Evolutionary conservation across 2,329 filamentous ascomycete species (phyloP), one percentile per base, ranked within the genome.

Genomic region (Talaromyces funiculosus): DNA sequence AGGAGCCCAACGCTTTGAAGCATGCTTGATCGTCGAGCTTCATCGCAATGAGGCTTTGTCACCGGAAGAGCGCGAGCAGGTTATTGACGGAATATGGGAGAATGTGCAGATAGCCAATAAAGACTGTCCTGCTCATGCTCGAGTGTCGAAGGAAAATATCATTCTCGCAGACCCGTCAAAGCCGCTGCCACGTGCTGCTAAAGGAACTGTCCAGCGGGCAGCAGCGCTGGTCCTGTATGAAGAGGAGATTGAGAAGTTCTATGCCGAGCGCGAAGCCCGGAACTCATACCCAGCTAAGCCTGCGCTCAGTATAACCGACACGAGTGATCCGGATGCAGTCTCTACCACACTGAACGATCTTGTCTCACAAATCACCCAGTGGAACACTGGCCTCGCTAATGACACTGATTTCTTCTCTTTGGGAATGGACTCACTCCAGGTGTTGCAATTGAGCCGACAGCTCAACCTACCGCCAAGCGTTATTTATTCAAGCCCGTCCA

Each of bases 361-460:
- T 51, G 42, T 58, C 14, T 51, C 42, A 4, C 31, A 40, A 10
- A 45, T 51, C 14, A 58, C 56, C 2, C 42, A 37, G 20, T 58
- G 56, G 56, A n/a, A 58, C 12, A 58, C 33, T 14, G 40, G 43
- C 24, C 51, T 58, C 16, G 20, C 33, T 3, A 38, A 53, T 37
- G 57, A 60, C 5, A 40, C 47, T 33, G 57, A 60, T 43, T 53
- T 60, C 33, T 60, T 60, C 26, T 31, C 57, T 8, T 18, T 60
- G 10, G 57, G 47, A 29, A 54, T 60, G 47, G 57, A 60, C 16
- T 60, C 57, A 8, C 57, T 60, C 14, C 57, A 60, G 26, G 57
- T 53, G 1, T 26, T 60, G 38, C 57, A 54, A 26, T 37, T 60
- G n/a, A 49, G 45, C n/a, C 57, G 49, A 5, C 33, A 42, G n/a